phyloP scores from a whole-genome alignment of 495 filamentous ascomycete species.

The Aspergillus coremiiformis region DNA sequence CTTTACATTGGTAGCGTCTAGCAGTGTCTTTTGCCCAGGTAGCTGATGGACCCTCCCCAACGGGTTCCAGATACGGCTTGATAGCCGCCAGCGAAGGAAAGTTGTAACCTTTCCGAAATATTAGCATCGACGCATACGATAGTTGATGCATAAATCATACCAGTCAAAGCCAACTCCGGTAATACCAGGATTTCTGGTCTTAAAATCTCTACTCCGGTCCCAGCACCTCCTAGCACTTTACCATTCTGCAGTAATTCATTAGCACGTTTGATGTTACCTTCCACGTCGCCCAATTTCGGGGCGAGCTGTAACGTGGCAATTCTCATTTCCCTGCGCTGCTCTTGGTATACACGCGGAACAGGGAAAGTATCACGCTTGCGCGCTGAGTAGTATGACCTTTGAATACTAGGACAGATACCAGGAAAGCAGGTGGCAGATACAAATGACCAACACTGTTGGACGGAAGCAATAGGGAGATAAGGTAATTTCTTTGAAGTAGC shows the following conservation, averaged over 20 bases:
- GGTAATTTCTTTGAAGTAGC: neutral
- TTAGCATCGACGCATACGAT: neutral
- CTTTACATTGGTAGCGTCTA: constrained; percentile 61
- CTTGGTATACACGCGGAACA: neutral
- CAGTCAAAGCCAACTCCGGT: constrained; percentile 83
- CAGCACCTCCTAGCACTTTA: constrained; percentile 10
- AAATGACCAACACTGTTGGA: neutral
- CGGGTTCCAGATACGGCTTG: constrained; percentile 71
- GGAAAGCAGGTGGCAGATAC: neutral
- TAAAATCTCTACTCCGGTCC: constrained; percentile 21
- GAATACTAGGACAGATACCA: neutral
- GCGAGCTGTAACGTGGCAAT: constrained; percentile 78
- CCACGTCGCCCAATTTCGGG: constrained; percentile 64
- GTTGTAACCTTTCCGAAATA: constrained; percentile 65
- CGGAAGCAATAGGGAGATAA: neutral
- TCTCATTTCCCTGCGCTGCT: constrained; percentile 47
- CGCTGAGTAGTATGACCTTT: neutral
- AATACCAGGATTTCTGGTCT: constrained; percentile 60
- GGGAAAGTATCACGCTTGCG: neutral
- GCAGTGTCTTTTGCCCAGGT: constrained; percentile 75
- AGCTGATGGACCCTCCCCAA: constrained; percentile 62
- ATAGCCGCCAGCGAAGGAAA: constrained; percentile 75
- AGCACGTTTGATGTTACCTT: constrained; percentile 67
- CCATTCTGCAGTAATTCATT: constrained; percentile 57
- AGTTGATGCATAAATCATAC: no score